These are phyloP conservation scores for Crotalaria pallida DNA, from an alignment of 306 rosid species.

Conservation along the genomic window DNA sequence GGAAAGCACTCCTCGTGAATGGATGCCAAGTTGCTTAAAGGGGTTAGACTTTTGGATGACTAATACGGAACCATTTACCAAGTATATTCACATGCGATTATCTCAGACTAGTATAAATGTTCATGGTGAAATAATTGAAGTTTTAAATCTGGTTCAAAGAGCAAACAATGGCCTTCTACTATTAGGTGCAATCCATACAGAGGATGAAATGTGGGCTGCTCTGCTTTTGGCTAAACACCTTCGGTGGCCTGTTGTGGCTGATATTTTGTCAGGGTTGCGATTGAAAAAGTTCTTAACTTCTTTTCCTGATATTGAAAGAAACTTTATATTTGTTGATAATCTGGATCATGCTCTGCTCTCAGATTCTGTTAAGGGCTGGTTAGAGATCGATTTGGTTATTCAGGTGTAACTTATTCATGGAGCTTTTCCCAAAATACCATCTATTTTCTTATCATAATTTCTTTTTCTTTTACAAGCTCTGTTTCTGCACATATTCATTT, in stretches of 20 bases:
- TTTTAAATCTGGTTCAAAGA: constrained; percentile 45
- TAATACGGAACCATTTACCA: constrained; percentile 75
- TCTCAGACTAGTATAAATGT: constrained; percentile 33
- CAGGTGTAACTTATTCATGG: constrained; percentile 52
- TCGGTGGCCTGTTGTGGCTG: constrained; percentile 86
- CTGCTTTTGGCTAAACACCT: constrained; percentile 84
- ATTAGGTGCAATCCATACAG: constrained; percentile 71
- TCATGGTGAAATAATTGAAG: constrained; percentile 48
- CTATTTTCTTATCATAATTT: constrained; percentile 12
- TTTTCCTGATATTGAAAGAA: constrained; percentile 55
- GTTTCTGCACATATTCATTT: neutral
- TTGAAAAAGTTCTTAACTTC: constrained; percentile 61
- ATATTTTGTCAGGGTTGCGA: constrained; percentile 89
- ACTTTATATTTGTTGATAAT: constrained; percentile 67
- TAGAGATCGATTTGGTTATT: constrained; percentile 65
- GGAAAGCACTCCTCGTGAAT: constrained; percentile 62
- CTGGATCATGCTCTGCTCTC: constrained; percentile 90
- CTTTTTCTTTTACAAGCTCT: neutral
- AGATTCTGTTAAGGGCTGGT: constrained; percentile 53
- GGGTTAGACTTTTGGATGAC: constrained; percentile 77
- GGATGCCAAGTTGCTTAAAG: constrained; percentile 67
- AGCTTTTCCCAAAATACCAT: neutral
- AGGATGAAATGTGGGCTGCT: constrained; percentile 96
- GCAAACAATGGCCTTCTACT: constrained; percentile 61
- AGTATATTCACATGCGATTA: constrained; percentile 47